phyloP scores from a whole-genome alignment of 768 basidiomycete species.

The Leccinum rimulosum region DNA sequence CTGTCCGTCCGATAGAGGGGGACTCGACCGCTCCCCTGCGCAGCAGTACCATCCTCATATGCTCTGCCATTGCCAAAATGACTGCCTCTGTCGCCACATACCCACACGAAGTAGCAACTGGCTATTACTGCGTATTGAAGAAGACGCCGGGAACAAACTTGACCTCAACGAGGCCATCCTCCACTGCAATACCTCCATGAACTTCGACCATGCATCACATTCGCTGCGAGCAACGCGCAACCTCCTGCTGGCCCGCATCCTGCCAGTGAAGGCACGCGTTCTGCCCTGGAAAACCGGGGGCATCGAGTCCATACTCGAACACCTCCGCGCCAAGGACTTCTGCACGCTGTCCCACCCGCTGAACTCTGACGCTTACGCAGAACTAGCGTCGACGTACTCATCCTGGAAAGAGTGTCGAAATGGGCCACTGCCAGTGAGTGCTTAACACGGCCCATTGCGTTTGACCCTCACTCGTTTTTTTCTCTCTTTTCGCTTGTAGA shows the following conservation, averaged over 20 bases:
- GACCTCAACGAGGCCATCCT: slow-evolving; percentile 27
- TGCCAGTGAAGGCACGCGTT: slow-evolving; percentile 16
- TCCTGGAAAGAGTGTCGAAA: too few species aligned
- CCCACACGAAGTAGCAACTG: slow-evolving; percentile 80
- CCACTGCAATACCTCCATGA: slow-evolving; percentile 15
- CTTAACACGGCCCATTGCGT: too few species aligned
- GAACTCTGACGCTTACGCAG: slow-evolving; percentile 22
- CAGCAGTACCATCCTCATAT: slow-evolving; percentile 67
- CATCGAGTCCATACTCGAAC: slow-evolving; percentile 26
- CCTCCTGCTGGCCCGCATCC: slow-evolving; percentile 21
- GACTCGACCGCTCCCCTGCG: slow-evolving; percentile 30
- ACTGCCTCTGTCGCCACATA: slow-evolving; percentile 94
- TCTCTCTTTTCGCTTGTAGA: too few species aligned
- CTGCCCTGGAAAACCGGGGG: slow-evolving; percentile 24
- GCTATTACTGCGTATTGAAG: slow-evolving; percentile 21
- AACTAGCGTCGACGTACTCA: slow-evolving; percentile 19
- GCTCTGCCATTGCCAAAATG: slow-evolving; percentile 95
- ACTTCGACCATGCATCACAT: slow-evolving; percentile 1
- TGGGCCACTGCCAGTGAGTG: too few species aligned
- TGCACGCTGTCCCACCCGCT: slow-evolving; percentile 20
- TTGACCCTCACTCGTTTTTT: too few species aligned
- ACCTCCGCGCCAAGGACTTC: slow-evolving; percentile 26
- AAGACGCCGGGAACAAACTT: slow-evolving; percentile 23
- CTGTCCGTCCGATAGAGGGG: slow-evolving; percentile 22
- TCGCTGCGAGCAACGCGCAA: slow-evolving; percentile 16